Evolutionary conservation across 805 yeast genomes (phyloP).

Genomic region (Kazachstania taianensis): DNA sequence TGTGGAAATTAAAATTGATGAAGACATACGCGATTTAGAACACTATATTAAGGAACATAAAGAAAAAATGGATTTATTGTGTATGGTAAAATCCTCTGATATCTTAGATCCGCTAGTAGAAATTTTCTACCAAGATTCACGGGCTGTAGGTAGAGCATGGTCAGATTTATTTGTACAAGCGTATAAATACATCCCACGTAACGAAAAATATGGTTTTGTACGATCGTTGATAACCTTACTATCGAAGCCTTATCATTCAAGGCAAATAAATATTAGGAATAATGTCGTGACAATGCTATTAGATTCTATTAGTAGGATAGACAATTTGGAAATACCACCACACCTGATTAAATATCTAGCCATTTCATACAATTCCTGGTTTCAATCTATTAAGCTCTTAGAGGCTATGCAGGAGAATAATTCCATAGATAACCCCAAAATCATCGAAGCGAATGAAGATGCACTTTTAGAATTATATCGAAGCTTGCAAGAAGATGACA

Average conservation of each 20-base stretch:
- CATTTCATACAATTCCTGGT: slow-evolving; percentile 82
- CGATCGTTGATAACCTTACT: slow-evolving; percentile 67
- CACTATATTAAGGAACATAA: slow-evolving; percentile 29
- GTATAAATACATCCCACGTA: slow-evolving; percentile 59
- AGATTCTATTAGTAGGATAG: slow-evolving; percentile 71
- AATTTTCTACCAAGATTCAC: slow-evolving; percentile 71
- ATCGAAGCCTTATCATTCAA: slow-evolving; percentile 85
- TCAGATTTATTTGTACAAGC: slow-evolving; percentile 71
- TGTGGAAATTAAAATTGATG: slow-evolving; percentile 8
- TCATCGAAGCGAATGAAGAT: slow-evolving; percentile 78
- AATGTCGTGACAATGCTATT: slow-evolving; percentile 78
- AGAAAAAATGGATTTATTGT: slow-evolving; percentile 19
- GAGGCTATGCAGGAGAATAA: slow-evolving; percentile 59
- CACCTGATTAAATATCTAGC: slow-evolving; percentile 86
- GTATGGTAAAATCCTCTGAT: slow-evolving; percentile 42
- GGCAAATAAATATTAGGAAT: slow-evolving; percentile 78
- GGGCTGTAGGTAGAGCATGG: slow-evolving; percentile 79
- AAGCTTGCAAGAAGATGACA: slow-evolving; percentile 82
- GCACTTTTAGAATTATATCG: slow-evolving; percentile 86
- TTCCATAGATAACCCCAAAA: slow-evolving; percentile 56
- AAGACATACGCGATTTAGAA: slow-evolving; percentile 17
- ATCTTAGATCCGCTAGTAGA: slow-evolving; percentile 66
- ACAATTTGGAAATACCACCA: slow-evolving; percentile 77
- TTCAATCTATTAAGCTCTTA: slow-evolving; percentile 72
- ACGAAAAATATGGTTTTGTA: slow-evolving; percentile 78